A percentile compares a stretch with the other conserved stretches of the same genome.
phyloP scores from a whole-genome alignment of 2,329 filamentous ascomycete genomes.

The Zopfia rhizophila region DNA sequence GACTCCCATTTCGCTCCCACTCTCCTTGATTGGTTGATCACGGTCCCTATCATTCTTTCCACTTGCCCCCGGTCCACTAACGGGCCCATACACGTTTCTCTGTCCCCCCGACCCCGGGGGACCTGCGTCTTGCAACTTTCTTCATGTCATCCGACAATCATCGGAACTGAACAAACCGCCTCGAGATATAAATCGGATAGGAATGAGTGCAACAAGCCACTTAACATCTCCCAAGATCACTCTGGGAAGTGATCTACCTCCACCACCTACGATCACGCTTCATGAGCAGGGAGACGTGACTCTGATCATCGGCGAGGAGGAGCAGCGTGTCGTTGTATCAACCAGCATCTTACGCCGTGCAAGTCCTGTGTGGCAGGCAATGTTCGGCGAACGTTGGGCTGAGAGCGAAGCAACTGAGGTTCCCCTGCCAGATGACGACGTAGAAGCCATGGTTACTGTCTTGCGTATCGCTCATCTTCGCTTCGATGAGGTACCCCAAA shows the following conservation, averaged over 20 bases:
- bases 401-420: constrained; percentile 32
- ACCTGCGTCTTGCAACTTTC: too few species aligned
- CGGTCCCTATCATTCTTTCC: too few species aligned
- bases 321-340: constrained; percentile 25
- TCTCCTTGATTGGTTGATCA: too few species aligned
- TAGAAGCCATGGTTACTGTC: constrained; percentile 35
- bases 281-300: constrained; percentile 15
- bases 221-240: too few species aligned
- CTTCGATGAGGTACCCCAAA: constrained; percentile 29
- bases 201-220: too few species aligned
- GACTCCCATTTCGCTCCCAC: too few species aligned
- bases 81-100: too few species aligned
- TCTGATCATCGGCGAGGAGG: constrained; percentile 15
- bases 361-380: constrained; percentile 32
- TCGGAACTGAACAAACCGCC: neutral
- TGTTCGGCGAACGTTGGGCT: constrained; percentile 24
- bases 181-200: too few species aligned
- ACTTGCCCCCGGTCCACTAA: too few species aligned
- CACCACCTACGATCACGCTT: constrained; percentile 4
- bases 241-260: constrained; percentile 1
- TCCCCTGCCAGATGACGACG: constrained; percentile 41
- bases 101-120: too few species aligned
- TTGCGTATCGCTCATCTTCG: constrained; percentile 42
- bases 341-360: constrained; percentile 23
- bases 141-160: too few species aligned